Evolutionary conservation across 768 basidiomycete genomes (phyloP).

Genomic region (Auriscalpium orientale): DNA sequence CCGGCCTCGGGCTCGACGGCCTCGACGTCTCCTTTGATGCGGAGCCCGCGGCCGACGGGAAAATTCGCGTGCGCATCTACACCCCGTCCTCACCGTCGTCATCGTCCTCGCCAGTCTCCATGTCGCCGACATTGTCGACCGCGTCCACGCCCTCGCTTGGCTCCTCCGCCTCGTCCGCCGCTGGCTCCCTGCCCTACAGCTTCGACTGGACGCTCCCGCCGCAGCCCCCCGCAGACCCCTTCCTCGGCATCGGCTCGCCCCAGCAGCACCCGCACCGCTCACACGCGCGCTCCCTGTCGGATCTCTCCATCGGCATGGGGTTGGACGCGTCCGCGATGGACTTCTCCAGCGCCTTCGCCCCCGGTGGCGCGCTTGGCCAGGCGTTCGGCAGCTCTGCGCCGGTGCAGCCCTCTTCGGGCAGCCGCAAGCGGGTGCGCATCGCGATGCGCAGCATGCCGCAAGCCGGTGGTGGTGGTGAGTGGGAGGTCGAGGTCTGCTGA

Average conservation of each 20-base stretch:
- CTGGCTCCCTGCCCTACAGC: constrained; percentile 27
- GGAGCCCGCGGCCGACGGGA: constrained; percentile 54
- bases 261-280: constrained; percentile 7
- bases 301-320: constrained; percentile 28
- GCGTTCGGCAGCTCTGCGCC: constrained; percentile 21
- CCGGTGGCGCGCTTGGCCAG: constrained; percentile 31
- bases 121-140: constrained; percentile 11
- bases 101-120: constrained; percentile 24
- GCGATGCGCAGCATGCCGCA: constrained; percentile 59
- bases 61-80: constrained; percentile 68
- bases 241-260: constrained; percentile 45
- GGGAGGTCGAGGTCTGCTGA: constrained; percentile 70
- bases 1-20: constrained; percentile 43
- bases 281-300: constrained; percentile 16
- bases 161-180: constrained; percentile 27
- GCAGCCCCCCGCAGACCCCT: constrained; percentile 38
- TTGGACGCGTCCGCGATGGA: constrained; percentile 19
- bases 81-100: constrained; percentile 34
- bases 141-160: constrained; percentile 26
- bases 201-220: constrained; percentile 18
- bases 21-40: constrained; percentile 72
- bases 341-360: constrained; percentile 17
- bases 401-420: constrained; percentile 20
- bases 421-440: constrained; percentile 46
- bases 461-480: constrained; percentile 61